Conservation (phyloP, 1,139 yeast genomes). For the Scheffersomyces segobiensis region DNA sequence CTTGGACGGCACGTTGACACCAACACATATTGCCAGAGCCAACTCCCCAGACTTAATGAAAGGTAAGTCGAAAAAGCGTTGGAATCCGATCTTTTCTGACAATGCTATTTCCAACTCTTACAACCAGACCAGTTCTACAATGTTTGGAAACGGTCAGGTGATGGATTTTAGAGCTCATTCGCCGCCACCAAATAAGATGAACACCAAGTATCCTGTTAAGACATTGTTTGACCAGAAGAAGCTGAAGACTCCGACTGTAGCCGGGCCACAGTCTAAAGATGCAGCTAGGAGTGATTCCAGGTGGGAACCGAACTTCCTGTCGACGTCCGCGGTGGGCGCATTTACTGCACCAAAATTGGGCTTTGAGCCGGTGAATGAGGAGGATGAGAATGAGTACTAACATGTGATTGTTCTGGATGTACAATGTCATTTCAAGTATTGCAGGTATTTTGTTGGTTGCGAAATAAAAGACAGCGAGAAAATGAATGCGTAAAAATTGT, state of each 20-base stretch:
- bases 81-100: constrained; percentile 9
- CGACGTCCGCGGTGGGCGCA: neutral
- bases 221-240: constrained; percentile 8
- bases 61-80: constrained; percentile 12
- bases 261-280: neutral
- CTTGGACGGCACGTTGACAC: constrained; percentile 9
- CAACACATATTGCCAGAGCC: constrained; percentile 16
- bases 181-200: constrained; percentile 31
- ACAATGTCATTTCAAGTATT: neutral
- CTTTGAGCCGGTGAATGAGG: constrained; percentile 27
- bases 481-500: too few species aligned
- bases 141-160: neutral
- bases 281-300: neutral
- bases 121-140: neutral
- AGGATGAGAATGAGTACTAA: constrained; percentile 23
- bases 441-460: neutral
- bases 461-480: neutral
- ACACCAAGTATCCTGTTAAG: constrained; percentile 12
- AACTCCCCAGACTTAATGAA: constrained; percentile 21
- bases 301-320: neutral
- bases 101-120: neutral
- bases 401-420: neutral
- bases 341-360: neutral
- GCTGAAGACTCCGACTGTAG: neutral
- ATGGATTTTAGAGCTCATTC: constrained; percentile 27